Evolutionary conservation across 306 rosid genomes (phyloP).

Genomic region (Fragaria vesca): DNA sequence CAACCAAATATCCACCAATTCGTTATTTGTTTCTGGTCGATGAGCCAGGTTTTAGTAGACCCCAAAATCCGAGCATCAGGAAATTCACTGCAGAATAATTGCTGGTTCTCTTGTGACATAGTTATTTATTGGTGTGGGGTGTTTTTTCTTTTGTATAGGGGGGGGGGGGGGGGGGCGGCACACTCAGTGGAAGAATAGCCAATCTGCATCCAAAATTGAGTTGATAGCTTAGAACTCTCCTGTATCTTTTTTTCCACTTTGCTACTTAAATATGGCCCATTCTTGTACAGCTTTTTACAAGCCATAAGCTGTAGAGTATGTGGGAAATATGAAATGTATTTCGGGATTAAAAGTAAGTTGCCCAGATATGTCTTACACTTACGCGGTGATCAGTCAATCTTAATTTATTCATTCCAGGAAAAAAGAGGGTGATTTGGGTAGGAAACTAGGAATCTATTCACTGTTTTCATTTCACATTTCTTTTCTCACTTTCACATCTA

Average conservation of each 20-base stretch:
- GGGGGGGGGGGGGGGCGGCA: constrained; percentile 45
- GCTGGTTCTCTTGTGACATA: constrained; percentile 31
- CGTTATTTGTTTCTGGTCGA: constrained; percentile 89
- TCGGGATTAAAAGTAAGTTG: constrained; percentile 33
- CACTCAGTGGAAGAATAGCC: constrained; percentile 39
- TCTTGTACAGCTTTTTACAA: constrained; percentile 52
- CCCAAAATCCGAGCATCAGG: constrained; percentile 30
- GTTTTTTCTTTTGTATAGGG: constrained; percentile 40
- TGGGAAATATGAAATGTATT: constrained; percentile 39
- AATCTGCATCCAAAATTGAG: constrained; percentile 51
- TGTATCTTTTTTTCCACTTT: constrained; percentile 40
- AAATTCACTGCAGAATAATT: constrained; percentile 30
- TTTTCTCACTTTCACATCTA: constrained; percentile 1
- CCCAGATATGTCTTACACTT: background rate
- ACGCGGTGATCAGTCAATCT: background rate
- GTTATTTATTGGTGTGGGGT: constrained; percentile 26
- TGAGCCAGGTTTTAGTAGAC: constrained; percentile 41
- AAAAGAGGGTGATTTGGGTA: background rate
- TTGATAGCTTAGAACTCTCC: constrained; percentile 42
- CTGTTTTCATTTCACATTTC: constrained; percentile 14
- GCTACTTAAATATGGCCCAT: constrained; percentile 46
- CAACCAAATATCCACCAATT: constrained; percentile 65
- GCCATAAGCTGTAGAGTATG: constrained; percentile 41
- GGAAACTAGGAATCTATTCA: constrained; percentile 8
- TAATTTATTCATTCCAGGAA: background rate